Percentiles rank a stretch among this genome's conserved stretches.
Conservation (phyloP, 2,329 filamentous ascomycete genomes). For the Calonectria naviculata region DNA sequence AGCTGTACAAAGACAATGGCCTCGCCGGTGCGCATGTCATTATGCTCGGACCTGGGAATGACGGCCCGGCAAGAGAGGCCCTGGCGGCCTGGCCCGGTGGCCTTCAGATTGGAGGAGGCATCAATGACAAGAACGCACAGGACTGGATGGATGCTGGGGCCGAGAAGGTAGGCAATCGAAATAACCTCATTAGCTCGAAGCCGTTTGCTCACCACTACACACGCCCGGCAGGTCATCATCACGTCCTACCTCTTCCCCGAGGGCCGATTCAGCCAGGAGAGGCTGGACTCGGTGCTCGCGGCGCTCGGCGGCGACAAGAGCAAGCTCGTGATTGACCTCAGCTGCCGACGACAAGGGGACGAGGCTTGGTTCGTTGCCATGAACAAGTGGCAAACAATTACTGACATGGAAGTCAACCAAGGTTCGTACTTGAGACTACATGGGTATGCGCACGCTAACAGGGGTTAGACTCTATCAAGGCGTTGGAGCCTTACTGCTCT, state of each 20-base stretch:
- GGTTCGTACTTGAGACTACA: slow-evolving; percentile 62
- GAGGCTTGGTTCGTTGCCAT: slow-evolving; percentile 95
- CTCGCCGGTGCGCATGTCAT: slow-evolving; percentile 92
- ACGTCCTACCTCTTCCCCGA: slow-evolving; percentile 94
- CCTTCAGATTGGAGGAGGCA: slow-evolving; percentile 94
- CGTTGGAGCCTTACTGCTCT: slow-evolving; percentile 90
- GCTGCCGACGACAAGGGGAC: slow-evolving; percentile 80
- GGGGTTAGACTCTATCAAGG: slow-evolving; percentile 77
- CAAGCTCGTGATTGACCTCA: slow-evolving; percentile 94
- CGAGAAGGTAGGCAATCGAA: slow-evolving; percentile 74
- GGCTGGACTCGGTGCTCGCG: slow-evolving; percentile 79
- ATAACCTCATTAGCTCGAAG: slow-evolving; percentile 12
- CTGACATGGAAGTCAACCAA: slow-evolving; percentile 92
- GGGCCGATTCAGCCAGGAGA: slow-evolving; percentile 81
- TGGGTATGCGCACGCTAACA: slow-evolving; percentile 22
- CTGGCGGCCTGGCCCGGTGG: slow-evolving; percentile 81
- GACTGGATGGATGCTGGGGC: slow-evolving; percentile 91
- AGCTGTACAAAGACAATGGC: slow-evolving; percentile 80
- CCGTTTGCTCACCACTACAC: neutral
- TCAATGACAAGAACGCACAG: slow-evolving; percentile 84
- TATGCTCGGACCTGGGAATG: slow-evolving; percentile 92
- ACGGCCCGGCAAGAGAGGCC: slow-evolving; percentile 81
- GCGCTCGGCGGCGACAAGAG: slow-evolving; percentile 79
- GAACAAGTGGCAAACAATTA: slow-evolving; percentile 99
- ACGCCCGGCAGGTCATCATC: slow-evolving; percentile 84